A percentile compares a stretch with the other conserved stretches of the same genome.
phyloP scores from a whole-genome alignment of 2,329 filamentous ascomycete genomes.

The Aspergillus carbonarius region DNA sequence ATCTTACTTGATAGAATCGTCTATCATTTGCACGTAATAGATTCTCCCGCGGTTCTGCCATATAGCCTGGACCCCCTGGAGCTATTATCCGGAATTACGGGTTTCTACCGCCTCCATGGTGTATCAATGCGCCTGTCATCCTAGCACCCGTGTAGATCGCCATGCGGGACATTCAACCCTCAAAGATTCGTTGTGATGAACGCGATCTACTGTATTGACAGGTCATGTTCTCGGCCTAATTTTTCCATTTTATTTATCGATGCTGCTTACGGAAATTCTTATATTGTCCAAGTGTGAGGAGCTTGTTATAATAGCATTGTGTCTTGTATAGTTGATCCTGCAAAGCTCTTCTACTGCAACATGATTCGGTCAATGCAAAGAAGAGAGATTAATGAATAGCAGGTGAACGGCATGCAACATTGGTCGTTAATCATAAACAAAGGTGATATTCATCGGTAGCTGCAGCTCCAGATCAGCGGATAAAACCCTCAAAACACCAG shows the following conservation, averaged over 20 bases:
- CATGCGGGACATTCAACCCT: neutral
- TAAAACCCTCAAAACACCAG: conserved; percentile 25
- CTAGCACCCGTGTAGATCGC: neutral
- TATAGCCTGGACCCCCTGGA: neutral
- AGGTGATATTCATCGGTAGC: neutral
- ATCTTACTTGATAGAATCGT: neutral
- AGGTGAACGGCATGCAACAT: neutral
- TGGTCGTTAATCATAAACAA: neutral
- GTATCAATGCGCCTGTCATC: neutral
- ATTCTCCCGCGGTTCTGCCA: neutral
- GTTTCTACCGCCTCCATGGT: neutral
- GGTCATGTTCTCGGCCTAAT: neutral
- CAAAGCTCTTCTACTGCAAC: neutral
- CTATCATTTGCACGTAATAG: neutral
- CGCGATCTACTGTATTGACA: neutral
- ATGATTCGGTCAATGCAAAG: neutral
- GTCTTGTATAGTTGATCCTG: neutral
- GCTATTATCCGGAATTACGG: neutral
- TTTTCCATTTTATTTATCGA: neutral
- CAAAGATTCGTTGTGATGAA: too few relatives aligned
- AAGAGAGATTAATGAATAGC: neutral
- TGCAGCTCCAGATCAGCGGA: conserved; percentile 2
- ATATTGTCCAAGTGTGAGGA: neutral
- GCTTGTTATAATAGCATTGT: neutral
- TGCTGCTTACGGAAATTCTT: neutral